A percentile compares a stretch with the other conserved stretches of the same genome.
Conservation (phyloP, 2,329 filamentous ascomycete species). For the Neofusicoccum sp. region DNA sequence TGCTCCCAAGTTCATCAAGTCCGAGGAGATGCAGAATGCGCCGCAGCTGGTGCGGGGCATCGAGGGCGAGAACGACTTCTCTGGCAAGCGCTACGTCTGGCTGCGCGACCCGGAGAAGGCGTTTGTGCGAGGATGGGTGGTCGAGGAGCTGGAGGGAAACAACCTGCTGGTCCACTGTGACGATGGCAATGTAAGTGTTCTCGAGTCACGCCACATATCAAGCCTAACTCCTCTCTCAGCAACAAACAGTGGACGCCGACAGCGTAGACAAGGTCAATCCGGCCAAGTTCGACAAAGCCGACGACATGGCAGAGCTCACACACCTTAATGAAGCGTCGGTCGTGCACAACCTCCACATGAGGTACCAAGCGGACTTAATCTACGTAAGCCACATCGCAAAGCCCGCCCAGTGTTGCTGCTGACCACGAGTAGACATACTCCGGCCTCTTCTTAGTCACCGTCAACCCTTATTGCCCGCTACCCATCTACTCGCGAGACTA, state of each 20-base stretch:
- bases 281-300: conserved; percentile 98
- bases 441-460: conserved; percentile 91
- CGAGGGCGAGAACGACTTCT: conserved; percentile 98
- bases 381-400: conserved; percentile 57
- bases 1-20: conserved; percentile 93
- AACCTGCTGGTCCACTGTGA: conserved; percentile 87
- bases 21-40: conserved; percentile 69
- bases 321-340: conserved; percentile 98
- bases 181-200: conserved; percentile 73
- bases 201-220: background rate
- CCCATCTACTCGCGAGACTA: conserved; percentile 97
- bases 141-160: conserved; percentile 74
- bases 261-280: conserved; percentile 98
- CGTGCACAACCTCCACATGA: conserved; percentile 92
- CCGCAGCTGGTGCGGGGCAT: conserved; percentile 67
- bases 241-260: conserved; percentile 83
- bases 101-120: conserved; percentile 82
- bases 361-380: conserved; percentile 94
- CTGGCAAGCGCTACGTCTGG: conserved; percentile 98
- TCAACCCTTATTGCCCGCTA: conserved; percentile 93
- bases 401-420: background rate
- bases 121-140: conserved; percentile 89
- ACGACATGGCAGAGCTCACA: conserved; percentile 98
- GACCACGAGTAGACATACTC: conserved; percentile 76
- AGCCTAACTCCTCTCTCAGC: conserved; percentile 50